phyloP scores from a whole-genome alignment of 75 land plant genomes.

The Pinus tabuliformis region DNA sequence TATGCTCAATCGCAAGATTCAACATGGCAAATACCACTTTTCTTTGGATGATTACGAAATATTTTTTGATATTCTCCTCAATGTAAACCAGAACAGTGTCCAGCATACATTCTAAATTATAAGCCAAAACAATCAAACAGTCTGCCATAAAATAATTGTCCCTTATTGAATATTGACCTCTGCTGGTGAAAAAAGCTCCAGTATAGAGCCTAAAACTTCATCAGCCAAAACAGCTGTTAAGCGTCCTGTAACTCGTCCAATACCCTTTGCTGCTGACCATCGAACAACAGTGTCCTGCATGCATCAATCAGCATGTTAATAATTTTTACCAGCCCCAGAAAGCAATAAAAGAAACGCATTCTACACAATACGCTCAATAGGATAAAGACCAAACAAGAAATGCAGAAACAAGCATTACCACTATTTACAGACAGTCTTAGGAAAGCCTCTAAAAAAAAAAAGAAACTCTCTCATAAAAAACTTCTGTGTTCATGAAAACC shows the following conservation, averaged over 20 bases:
- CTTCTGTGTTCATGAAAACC: background rate
- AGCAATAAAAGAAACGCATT: background rate
- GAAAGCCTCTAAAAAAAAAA: no score
- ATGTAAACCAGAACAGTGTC: background rate
- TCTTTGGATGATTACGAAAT: background rate
- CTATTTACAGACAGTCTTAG: background rate
- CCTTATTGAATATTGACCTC: constrained; percentile 36
- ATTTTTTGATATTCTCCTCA: background rate
- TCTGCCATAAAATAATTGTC: background rate
- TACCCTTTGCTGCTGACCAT: constrained; percentile 99
- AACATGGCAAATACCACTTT: background rate
- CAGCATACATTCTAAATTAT: background rate
- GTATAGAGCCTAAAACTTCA: constrained; percentile 84
- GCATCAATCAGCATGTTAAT: background rate
- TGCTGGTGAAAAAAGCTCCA: constrained; percentile 80
- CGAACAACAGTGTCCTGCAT: constrained; percentile 94
- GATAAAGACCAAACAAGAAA: background rate
- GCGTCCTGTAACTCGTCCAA: constrained; percentile 88
- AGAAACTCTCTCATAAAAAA: background rate
- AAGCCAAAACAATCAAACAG: background rate
- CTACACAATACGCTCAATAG: background rate
- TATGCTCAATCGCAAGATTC: background rate
- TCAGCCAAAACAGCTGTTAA: constrained; percentile 71
- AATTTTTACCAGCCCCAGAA: background rate
- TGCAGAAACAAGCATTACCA: background rate